Base-by-base conservation (phyloP, 257 asterid species). In the Solanum medicagineum region DNA sequence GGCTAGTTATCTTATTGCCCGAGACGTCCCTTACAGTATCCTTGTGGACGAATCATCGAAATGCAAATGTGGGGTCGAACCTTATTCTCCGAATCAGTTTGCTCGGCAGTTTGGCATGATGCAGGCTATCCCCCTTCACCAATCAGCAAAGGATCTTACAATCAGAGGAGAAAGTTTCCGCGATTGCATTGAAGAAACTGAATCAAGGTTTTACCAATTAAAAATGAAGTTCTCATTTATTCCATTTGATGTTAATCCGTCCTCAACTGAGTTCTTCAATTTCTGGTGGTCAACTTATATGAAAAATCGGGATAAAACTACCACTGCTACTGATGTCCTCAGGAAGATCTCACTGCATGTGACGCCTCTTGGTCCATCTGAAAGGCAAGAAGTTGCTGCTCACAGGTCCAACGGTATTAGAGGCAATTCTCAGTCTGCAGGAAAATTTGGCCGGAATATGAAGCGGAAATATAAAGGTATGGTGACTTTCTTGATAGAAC, bases 241-340 rank as follows among this genome's bases (percentile, higher is more conserved):
- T 71, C 68, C 83, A 42, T 84, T 84, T 84, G 16, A 22, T 42
- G 17, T n/a, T 7, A 55, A 71, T 69, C 86, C 86, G 7, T 54
- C 54, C 16, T 54, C 86, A n/a, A 71, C 73, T 1, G 40, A n/a
- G 6, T 71, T 71, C 65, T 84, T 84, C 19, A 73, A 71, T 69
- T 84, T 40, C 29, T 84, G 86, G 86, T 84, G 86, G 86, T 84
- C 86, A 16, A 56, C 82, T 42, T 84, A 84, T 40, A 84, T 84
- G 24, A 53, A 53, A 8, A 79, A 26, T 53, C 83, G 83, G 83
- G 83, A 79, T 20, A 79, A 79, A 54, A 77, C 83, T 77, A 49
- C 54, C 40, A 60, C 40, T 26, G 73, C 71, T 57, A 60, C n/a
- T 7, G 62, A 83, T 63, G 59, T 83, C 86, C 79, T 83, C 56